Evolutionary conservation across 805 yeast species (phyloP).

Genomic region (Pichia ethanolica): DNA sequence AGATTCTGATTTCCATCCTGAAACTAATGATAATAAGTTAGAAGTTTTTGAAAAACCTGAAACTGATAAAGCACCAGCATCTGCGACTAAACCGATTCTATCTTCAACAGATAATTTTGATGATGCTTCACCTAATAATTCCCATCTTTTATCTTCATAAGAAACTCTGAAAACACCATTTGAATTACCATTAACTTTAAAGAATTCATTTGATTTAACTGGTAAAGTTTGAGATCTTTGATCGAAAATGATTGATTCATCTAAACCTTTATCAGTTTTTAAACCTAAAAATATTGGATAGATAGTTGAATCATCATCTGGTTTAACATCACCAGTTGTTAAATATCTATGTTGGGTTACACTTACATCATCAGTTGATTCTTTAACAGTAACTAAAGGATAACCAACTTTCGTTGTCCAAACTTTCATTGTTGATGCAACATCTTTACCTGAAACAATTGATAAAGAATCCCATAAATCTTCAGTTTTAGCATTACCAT

Average conservation of each 20-base stretch:
- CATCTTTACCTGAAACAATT: conserved; percentile 60
- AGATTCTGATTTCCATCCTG: conserved; percentile 31
- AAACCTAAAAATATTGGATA: conserved; percentile 51
- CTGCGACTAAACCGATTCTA: conserved; percentile 51
- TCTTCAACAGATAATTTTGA: conserved; percentile 39
- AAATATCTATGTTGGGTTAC: conserved; percentile 57
- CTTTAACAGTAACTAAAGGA: conserved; percentile 54
- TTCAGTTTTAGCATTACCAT: conserved; percentile 62
- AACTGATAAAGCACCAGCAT: conserved; percentile 42
- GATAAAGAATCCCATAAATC: conserved; percentile 67
- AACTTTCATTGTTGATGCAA: conserved; percentile 51
- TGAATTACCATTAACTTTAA: conserved; percentile 46
- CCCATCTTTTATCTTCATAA: conserved; percentile 35
- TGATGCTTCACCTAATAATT: conserved; percentile 32
- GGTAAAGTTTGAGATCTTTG: conserved; percentile 17
- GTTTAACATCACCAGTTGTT: conserved; percentile 55
- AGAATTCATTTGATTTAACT: conserved; percentile 22
- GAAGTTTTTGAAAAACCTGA: conserved; percentile 40
- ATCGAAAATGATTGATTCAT: conserved; percentile 24
- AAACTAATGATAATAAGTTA: conserved; percentile 39
- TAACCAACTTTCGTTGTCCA: conserved; percentile 75
- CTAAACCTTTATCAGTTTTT: conserved; percentile 22
- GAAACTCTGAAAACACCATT: conserved; percentile 49
- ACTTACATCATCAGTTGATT: conserved; percentile 25
- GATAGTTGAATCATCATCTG: conserved; percentile 51